A percentile compares a stretch with the other conserved stretches of the same genome.
Conservation (phyloP, 1,139 yeast genomes). For the Meyerozyma smithsonii region DNA sequence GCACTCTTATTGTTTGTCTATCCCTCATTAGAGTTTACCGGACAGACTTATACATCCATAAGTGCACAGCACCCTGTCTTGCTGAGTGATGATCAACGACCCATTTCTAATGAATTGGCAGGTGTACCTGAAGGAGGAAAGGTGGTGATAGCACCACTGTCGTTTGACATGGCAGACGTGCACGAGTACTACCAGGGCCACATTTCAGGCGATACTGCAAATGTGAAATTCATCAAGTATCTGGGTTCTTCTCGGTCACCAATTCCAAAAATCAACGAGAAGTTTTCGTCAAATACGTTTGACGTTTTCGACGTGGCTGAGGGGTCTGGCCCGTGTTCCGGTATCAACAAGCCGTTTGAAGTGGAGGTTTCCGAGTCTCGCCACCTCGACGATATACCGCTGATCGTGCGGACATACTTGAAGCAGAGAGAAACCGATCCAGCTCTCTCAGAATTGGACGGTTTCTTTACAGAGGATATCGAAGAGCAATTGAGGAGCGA, state of each 20-base stretch:
- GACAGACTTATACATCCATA: too few relatives aligned
- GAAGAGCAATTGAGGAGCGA: background rate
- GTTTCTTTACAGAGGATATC: constrained; percentile 1
- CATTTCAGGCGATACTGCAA: background rate
- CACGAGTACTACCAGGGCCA: background rate
- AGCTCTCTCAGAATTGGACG: constrained; percentile 2
- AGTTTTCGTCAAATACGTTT: background rate
- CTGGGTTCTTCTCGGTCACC: background rate
- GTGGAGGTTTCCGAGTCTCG: background rate
- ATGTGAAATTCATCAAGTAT: too few relatives aligned
- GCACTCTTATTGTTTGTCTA: too few relatives aligned
- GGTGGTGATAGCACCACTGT: background rate
- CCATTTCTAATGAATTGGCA: too few relatives aligned
- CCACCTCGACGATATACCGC: constrained; percentile 1
- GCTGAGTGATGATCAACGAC: too few relatives aligned
- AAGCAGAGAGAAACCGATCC: constrained; percentile 1
- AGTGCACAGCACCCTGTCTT: too few relatives aligned
- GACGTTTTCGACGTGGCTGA: constrained; percentile 1
- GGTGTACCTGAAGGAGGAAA: background rate
- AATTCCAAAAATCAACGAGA: background rate
- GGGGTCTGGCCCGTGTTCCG: background rate
- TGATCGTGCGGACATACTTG: background rate
- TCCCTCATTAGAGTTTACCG: too few relatives aligned
- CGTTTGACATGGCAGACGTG: background rate
- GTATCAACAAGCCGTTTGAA: background rate